Base-by-base conservation (phyloP, 768 basidiomycete species). In the Amanita thiersii region DNA sequence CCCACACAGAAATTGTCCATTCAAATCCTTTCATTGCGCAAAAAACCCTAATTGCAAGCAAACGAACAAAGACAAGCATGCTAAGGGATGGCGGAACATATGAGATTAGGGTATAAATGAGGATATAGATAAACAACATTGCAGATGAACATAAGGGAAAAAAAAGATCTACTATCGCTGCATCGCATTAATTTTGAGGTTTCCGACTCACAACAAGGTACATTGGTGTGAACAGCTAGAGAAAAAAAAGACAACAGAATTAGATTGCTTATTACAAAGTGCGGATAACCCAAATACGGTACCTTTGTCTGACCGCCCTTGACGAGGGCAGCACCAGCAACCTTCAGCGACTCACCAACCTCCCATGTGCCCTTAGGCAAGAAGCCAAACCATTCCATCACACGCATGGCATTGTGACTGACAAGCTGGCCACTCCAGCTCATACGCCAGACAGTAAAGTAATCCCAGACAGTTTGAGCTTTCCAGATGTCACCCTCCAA, bases 391-490 rank as follows among this genome's bases (percentile, higher is more conserved):
- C 73, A 67, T 69, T 99, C 96, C 55, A 94, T 58, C 4, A 80
- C 19, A 59, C 84, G 76, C 33, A 96, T 66, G 0, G 72, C 79
- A 45, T 79, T 86, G 53, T 93, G 91, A 29, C 83, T 91, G 39
- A 96, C 72, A 31, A 90, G 58, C 56, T 76, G 76, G 17, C 96
- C 96, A 47, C 82, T 79, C 75, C 76, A 81, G 62, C 86, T 90
- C 70, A 86, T 94, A 40, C 93, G 73, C 83, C 84, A 89, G 25
- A 88, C 84, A 7, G 83, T 86, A 50, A 91, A 66, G 49, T 79
- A 80, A 59, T 97, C 96, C 87, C 90, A 96, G 25, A 78, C 56
- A 1, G 93, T 97, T 68, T 99, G 94, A 2, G 90, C 86, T 63
- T 97, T 96, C 48, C 64, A 54, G 48, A 96, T 71, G 60, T 99